Conservation (phyloP, 1,284 basidiomycete genomes). For the Ceratobasidium sp. region DNA sequence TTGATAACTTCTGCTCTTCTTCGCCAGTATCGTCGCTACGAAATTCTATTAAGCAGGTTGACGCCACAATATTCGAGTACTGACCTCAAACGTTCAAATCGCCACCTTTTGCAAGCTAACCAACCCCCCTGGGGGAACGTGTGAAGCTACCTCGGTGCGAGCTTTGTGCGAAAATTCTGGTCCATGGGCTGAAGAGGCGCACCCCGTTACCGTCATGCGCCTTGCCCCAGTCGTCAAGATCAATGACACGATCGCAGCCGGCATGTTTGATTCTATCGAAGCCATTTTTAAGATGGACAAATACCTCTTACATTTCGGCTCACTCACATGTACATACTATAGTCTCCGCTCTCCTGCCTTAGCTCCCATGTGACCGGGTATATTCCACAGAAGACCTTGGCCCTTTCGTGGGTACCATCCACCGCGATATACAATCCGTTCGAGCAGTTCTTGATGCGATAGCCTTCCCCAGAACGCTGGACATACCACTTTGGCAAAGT, state of each 20-base stretch:
- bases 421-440: background rate
- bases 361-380: slow-evolving; percentile 13
- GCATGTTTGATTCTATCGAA: background rate
- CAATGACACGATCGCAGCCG: background rate
- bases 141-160: background rate
- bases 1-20: background rate
- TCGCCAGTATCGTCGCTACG: background rate
- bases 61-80: background rate
- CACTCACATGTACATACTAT: slow-evolving; percentile 10
- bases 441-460: slow-evolving; percentile 8
- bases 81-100: slow-evolving; percentile 19
- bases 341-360: background rate
- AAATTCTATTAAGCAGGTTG: background rate
- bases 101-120: slow-evolving; percentile 1
- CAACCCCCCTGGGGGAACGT: background rate
- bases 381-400: background rate
- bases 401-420: background rate
- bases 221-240: background rate
- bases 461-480: slow-evolving; percentile 1
- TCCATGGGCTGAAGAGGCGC: background rate
- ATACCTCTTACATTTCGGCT: background rate
- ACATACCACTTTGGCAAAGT: background rate
- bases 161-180: background rate
- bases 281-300: background rate
- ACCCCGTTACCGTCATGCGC: slow-evolving; percentile 2